phyloP scores from a whole-genome alignment of 1,284 basidiomycete species.

The Amylostereum areolatum region DNA sequence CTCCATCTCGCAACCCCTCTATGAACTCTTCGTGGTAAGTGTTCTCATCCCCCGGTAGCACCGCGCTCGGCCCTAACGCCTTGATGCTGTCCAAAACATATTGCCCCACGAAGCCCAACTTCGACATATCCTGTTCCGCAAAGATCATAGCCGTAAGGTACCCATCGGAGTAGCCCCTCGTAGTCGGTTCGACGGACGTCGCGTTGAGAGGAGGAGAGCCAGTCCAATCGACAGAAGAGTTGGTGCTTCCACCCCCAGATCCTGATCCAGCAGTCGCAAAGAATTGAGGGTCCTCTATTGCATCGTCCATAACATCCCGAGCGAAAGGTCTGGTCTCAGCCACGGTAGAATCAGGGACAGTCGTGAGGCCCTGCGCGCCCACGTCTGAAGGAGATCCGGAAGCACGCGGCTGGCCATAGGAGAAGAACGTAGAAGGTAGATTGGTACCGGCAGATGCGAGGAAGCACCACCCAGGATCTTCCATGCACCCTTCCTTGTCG shows the following conservation, averaged over 20 bases:
- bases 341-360: too few relatives aligned
- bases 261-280: too few relatives aligned
- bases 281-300: too few relatives aligned
- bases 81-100: conserved; percentile 48
- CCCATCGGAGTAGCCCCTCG: conserved; percentile 59
- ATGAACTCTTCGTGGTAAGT: conserved; percentile 42
- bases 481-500: conserved; percentile 52
- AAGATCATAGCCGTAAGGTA: conserved; percentile 58
- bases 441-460: conserved; percentile 47
- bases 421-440: conserved; percentile 54
- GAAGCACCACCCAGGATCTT: conserved; percentile 67
- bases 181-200: conserved; percentile 13
- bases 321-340: too few relatives aligned
- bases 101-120: conserved; percentile 61
- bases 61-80: conserved; percentile 28
- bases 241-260: neutral
- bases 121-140: conserved; percentile 46
- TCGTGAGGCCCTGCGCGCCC: too few relatives aligned
- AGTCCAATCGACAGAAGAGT: neutral
- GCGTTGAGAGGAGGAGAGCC: conserved; percentile 13
- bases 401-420: conserved; percentile 31
- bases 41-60: conserved; percentile 34
- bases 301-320: too few relatives aligned
- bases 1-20: conserved; percentile 39
- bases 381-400: conserved; percentile 9